Evolutionary conservation across 2,329 filamentous ascomycete genomes (phyloP), one percentile per base, ranked within the genome.

Genomic region (Botrytis aclada): DNA sequence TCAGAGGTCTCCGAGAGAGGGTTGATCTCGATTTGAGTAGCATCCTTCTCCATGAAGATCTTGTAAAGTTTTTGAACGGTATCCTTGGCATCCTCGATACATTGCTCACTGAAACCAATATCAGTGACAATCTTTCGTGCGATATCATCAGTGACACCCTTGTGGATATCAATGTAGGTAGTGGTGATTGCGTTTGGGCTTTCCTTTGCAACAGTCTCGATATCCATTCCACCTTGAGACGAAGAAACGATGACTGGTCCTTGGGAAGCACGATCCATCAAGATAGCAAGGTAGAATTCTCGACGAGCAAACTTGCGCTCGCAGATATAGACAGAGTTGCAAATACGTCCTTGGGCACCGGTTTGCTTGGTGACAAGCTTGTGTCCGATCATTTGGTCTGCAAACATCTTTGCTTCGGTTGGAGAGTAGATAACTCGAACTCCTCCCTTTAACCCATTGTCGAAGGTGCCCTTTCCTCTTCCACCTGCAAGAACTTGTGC

Each of bases 341-440:
- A 99, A 83, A 97, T 90, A 83, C 96, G 94, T 82, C 96, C 96
- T 80, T 85, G 89, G 79, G 95, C 93, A 83, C 96, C 96, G 74
- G 96, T 99, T 88, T 99, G 96, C 90, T 99, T 99, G 84, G 96
- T 99, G 85, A 99, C 90, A 85, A 99, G 94, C 86, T 98, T 98
- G 87, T 99, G 95, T 82, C 96, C 96, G 85, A 99, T 98, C 96
- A 99, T 99, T 88, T 99, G 95, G 80, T 95, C 89, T 79, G 96
- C 95, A 83, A 99, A 97, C 90, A 98, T 97, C 88, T 94, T 93
- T 82, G 96, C 96, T 88, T 92, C 90, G 80, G 94, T 95, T 74
- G 96, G 93, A 87, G 95, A 98, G 90, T 98, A 99, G 85, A 99
- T 97, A 81, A 99, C 95, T 80, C 96, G 91, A 80, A 99, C 96